These are phyloP conservation scores for Lizonia empirigonia DNA, from an alignment of 2,329 filamentous ascomycete species.

Conservation along the genomic window DNA sequence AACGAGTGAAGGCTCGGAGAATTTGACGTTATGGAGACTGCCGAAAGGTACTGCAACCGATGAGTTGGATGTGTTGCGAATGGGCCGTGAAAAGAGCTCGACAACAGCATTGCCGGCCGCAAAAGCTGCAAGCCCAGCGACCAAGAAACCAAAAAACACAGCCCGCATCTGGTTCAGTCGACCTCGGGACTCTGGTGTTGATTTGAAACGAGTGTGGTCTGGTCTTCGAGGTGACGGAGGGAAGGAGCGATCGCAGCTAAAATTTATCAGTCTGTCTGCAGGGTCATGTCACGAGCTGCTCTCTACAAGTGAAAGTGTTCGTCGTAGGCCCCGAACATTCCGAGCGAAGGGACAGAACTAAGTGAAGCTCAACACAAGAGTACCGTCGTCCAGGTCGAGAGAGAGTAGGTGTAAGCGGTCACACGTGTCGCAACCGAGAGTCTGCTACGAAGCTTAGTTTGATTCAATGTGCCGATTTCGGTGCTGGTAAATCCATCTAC, in stretches of 20 bases:
- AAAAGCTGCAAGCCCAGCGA: neutral
- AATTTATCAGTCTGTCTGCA: no score
- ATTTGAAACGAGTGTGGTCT: neutral
- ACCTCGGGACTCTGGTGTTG: neutral
- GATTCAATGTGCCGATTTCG: neutral
- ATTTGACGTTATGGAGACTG: neutral
- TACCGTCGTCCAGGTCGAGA: no score
- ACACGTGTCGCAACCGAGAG: neutral
- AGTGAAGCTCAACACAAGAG: neutral
- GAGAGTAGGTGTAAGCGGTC: neutral
- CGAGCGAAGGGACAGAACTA: neutral
- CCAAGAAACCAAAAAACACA: neutral
- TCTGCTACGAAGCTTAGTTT: neutral
- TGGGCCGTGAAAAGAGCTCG: neutral
- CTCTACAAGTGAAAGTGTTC: neutral
- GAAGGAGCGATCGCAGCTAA: neutral
- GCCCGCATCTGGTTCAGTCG: neutral
- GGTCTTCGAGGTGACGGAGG: neutral
- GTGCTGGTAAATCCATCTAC: neutral
- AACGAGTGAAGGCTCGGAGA: neutral
- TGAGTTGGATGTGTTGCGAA: neutral
- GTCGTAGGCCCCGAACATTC: neutral
- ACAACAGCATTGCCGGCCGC: neutral
- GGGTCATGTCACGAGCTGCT: neutral
- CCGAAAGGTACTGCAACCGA: neutral